phyloP scores from a whole-genome alignment of 176 grass and related monocot genomes.

The Sorghum bicolor region DNA sequence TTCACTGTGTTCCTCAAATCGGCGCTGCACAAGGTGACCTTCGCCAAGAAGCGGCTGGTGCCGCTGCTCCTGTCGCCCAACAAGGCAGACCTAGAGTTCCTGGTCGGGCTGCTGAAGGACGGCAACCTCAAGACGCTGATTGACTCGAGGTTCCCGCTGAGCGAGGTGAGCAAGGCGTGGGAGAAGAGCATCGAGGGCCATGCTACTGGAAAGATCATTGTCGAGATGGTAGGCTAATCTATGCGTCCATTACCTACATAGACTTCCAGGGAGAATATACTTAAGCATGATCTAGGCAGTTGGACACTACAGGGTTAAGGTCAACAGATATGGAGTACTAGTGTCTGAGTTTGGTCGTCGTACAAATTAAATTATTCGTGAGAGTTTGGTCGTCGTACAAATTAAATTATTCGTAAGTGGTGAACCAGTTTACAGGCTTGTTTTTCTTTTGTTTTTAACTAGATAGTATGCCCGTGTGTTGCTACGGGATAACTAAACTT shows the following conservation, averaged over 20 bases:
- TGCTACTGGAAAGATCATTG: conserved; percentile 61
- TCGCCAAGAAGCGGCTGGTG: conserved; percentile 48
- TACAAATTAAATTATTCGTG: neutral
- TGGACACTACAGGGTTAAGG: neutral
- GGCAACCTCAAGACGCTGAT: conserved; percentile 57
- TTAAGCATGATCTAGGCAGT: neutral
- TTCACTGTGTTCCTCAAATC: conserved; percentile 14
- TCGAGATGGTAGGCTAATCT: conserved; percentile 38
- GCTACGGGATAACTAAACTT: too few relatives aligned
- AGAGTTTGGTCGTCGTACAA: neutral
- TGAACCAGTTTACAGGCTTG: neutral
- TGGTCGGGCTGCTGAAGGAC: conserved; percentile 53
- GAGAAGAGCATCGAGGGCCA: conserved; percentile 71
- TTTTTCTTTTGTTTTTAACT: neutral
- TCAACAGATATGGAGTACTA: neutral
- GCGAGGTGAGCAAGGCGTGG: conserved; percentile 48
- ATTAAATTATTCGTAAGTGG: neutral
- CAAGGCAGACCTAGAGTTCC: conserved; percentile 53
- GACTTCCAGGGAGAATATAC: neutral
- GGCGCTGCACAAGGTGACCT: conserved; percentile 30
- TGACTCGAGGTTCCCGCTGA: conserved; percentile 43
- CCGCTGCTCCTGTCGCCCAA: conserved; percentile 27
- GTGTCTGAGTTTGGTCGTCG: neutral
- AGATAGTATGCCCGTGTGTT: too few relatives aligned
- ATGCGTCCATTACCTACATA: neutral